These are phyloP conservation scores for Suhomyces taliae DNA, from an alignment of 1,139 yeast genomes.

Conservation along the genomic window DNA sequence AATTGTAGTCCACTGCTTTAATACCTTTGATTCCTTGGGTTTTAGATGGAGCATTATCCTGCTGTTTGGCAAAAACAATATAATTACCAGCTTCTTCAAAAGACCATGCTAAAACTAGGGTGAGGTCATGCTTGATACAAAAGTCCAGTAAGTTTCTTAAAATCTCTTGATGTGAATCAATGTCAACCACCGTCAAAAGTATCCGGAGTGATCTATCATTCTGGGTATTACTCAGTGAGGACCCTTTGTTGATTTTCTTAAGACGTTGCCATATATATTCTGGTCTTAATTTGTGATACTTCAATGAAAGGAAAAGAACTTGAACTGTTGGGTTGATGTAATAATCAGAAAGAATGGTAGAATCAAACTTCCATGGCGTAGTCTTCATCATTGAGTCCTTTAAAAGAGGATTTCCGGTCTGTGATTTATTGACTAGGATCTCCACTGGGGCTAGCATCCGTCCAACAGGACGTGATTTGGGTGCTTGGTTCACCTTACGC, in stretches of 20 bases:
- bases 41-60: constrained; percentile 30
- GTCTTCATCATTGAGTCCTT: constrained; percentile 39
- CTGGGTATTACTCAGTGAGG: constrained; percentile 10
- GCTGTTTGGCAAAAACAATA: constrained; percentile 51
- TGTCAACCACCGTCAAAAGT: constrained; percentile 73
- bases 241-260: constrained; percentile 34
- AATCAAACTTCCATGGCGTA: constrained; percentile 39
- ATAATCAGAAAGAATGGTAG: constrained; percentile 54
- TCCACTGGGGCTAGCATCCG: constrained; percentile 20
- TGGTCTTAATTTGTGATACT: constrained; percentile 84
- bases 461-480: constrained; percentile 10
- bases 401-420: constrained; percentile 45
- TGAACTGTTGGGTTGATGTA: constrained; percentile 66
- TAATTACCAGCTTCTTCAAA: constrained; percentile 87
- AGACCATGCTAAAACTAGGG: constrained; percentile 77
- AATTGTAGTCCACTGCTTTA: constrained; percentile 37
- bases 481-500: neutral
- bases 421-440: constrained; percentile 36
- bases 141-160: constrained; percentile 68
- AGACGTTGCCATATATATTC: constrained; percentile 79
- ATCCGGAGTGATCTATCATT: constrained; percentile 57
- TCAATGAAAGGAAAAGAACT: constrained; percentile 69
- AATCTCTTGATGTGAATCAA: constrained; percentile 70
- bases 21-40: constrained; percentile 15
- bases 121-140: constrained; percentile 68